Conservation (phyloP, 2,329 filamentous ascomycete species). For the Ophiostoma sp. region DNA sequence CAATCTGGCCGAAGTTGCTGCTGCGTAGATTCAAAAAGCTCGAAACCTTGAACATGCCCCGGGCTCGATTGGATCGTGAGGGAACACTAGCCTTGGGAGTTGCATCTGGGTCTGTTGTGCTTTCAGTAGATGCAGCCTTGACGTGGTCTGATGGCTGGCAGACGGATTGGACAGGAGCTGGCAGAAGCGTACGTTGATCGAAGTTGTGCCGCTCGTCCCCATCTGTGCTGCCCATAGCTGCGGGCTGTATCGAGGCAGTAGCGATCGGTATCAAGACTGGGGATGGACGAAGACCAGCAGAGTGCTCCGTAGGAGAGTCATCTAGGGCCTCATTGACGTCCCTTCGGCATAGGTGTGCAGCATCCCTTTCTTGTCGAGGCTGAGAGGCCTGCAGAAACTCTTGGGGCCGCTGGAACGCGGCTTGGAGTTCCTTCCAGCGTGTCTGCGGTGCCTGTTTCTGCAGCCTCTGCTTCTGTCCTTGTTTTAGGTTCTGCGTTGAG, state of each 20-base stretch:
- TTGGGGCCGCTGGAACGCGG: slow-evolving; percentile 2
- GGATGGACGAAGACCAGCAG: background rate
- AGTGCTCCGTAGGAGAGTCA: background rate
- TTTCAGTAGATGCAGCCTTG: background rate
- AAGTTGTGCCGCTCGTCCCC: background rate
- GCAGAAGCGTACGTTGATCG: background rate
- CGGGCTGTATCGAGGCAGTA: background rate
- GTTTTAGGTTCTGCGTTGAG: background rate
- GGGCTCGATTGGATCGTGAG: slow-evolving; percentile 8
- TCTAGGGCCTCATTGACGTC: background rate
- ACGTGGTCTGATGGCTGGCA: background rate
- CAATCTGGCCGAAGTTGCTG: slow-evolving; percentile 5
- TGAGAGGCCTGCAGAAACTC: background rate
- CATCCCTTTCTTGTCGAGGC: background rate
- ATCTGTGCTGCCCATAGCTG: background rate
- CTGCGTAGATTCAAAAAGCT: slow-evolving; percentile 28
- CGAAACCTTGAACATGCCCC: slow-evolving; percentile 23
- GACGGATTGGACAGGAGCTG: background rate
- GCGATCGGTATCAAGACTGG: background rate
- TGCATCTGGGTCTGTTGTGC: background rate
- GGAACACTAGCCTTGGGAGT: background rate
- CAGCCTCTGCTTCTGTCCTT: background rate
- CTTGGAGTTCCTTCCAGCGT: slow-evolving; percentile 4
- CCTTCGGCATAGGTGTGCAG: background rate
- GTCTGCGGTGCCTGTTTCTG: background rate